These are phyloP conservation scores for Primulina huaijiensis DNA, from an alignment of 257 asterid species.

Conservation along the genomic window DNA sequence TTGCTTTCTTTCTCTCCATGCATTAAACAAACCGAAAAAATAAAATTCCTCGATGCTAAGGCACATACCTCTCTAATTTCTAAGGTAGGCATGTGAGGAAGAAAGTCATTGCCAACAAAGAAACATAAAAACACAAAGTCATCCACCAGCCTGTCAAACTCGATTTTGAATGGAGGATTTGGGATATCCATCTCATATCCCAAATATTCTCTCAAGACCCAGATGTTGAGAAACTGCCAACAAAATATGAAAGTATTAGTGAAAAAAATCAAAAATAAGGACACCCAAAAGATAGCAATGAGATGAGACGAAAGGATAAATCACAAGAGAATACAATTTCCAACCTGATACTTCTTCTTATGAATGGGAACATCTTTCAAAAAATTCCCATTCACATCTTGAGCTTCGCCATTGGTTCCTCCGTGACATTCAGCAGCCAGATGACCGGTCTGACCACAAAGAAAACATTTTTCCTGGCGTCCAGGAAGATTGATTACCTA, in stretches of 20 bases:
- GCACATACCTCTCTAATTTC: conserved; percentile 92
- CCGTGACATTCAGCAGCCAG: conserved; percentile 78
- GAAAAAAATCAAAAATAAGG: conserved; percentile 22
- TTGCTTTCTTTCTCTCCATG: background rate
- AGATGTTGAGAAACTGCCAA: conserved; percentile 77
- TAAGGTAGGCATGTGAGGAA: conserved; percentile 97
- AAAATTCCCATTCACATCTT: conserved; percentile 43
- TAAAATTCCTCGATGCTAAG: conserved; percentile 5
- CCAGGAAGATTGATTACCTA: conserved; percentile 82
- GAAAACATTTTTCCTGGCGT: conserved; percentile 86
- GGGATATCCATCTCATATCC: conserved; percentile 71
- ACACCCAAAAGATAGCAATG: conserved; percentile 5
- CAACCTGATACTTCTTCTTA: conserved; percentile 91
- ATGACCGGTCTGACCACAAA: conserved; percentile 90
- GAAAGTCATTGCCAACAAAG: conserved; percentile 98
- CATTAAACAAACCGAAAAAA: background rate
- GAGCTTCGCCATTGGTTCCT: conserved; percentile 33
- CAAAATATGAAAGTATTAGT: conserved; percentile 26
- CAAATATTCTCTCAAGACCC: conserved; percentile 93
- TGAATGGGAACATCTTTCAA: conserved; percentile 61
- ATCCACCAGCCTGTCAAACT: conserved; percentile 92
- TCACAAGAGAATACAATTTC: conserved; percentile 22
- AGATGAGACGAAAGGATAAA: conserved; percentile 17
- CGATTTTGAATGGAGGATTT: conserved; percentile 64
- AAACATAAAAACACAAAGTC: conserved; percentile 92